phyloP scores from a whole-genome alignment of 495 filamentous ascomycete species.

The Aspergillus wentii region DNA sequence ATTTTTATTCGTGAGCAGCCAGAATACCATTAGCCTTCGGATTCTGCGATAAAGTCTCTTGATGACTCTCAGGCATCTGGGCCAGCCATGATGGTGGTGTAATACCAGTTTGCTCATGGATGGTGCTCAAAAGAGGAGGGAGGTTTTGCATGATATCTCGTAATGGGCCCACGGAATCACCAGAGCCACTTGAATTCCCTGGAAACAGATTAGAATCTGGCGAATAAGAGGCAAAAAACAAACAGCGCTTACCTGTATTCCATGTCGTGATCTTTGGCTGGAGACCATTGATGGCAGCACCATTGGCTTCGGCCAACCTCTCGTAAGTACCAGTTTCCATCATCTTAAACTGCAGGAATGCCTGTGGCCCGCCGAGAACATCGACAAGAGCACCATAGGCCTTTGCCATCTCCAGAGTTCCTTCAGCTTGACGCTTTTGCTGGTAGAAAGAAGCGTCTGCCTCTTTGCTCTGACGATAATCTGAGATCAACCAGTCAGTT shows the following conservation, averaged over 20 bases:
- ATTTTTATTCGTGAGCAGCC: no score
- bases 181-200: slow-evolving; percentile 23
- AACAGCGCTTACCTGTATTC: slow-evolving; percentile 60
- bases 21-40: background rate
- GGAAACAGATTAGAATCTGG: slow-evolving; percentile 12
- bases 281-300: slow-evolving; percentile 65
- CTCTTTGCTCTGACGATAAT: slow-evolving; percentile 42
- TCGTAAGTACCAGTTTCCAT: slow-evolving; percentile 33
- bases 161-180: slow-evolving; percentile 45
- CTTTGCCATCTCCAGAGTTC: slow-evolving; percentile 67
- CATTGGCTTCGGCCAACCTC: slow-evolving; percentile 39
- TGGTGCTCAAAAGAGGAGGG: slow-evolving; percentile 72
- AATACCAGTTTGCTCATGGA: slow-evolving; percentile 81
- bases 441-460: slow-evolving; percentile 59
- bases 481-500: slow-evolving; percentile 22
- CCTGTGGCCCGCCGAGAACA: slow-evolving; percentile 70
- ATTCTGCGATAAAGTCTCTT: no score
- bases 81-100: slow-evolving; percentile 65
- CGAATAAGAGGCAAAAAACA: background rate
- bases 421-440: slow-evolving; percentile 69
- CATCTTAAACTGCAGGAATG: slow-evolving; percentile 70
- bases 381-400: slow-evolving; percentile 64
- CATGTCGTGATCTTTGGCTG: slow-evolving; percentile 85
- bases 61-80: slow-evolving; percentile 35
- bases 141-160: slow-evolving; percentile 67